Evolutionary conservation across 139 green algal species (phyloP), one percentile per base, ranked within the genome.

Genomic region (Picochlorum sp.): DNA sequence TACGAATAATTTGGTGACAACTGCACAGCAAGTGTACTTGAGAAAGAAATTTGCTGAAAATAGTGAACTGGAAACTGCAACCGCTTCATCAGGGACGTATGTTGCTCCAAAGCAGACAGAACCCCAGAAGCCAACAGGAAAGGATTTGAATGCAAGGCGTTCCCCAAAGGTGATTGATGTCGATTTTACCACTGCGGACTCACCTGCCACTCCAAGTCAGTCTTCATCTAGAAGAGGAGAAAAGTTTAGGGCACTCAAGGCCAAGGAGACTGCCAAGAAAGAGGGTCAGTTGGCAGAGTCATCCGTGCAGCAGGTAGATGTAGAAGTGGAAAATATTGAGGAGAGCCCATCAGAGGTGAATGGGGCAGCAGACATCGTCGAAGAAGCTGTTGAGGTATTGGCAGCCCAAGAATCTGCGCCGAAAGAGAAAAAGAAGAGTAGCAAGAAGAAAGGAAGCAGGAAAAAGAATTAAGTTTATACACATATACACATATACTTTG

Each of bases 1-100:
- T 49, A 78, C 83, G 28, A 98, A 98, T 84, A 98, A 96, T 79
- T 61, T 96, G 22, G 70, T 98, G 33, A 89, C 72, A 53, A 96
- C 89, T 5, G 87, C 64, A 29, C 88, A 96, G 69, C 84, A 91
- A 69, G 14, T 75, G 31, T 69, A 68, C 57, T 33, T 70, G 51
- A 62, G 57, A 55, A 36, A 25, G 13, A 50, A 51, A 18, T 76
- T 69, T 33, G 4, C 31, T 51, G 51, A 43, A 9, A 29, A 39
- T 25, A 3, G 33, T 31, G 25, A 70, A 13, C 16, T 33, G 26
- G 39, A 25, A 8, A 50, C 33, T 8, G 54, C 13, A 24, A 29
- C 24, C n/a, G n/a, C n/a, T 8, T 22, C 16, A 28, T 20, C 6
- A 1, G 47, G 36, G 26, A 70, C 56, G 33, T 57, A 69, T 35